Conservation (phyloP, 345 rosid species). For the Lepidium sativum region DNA sequence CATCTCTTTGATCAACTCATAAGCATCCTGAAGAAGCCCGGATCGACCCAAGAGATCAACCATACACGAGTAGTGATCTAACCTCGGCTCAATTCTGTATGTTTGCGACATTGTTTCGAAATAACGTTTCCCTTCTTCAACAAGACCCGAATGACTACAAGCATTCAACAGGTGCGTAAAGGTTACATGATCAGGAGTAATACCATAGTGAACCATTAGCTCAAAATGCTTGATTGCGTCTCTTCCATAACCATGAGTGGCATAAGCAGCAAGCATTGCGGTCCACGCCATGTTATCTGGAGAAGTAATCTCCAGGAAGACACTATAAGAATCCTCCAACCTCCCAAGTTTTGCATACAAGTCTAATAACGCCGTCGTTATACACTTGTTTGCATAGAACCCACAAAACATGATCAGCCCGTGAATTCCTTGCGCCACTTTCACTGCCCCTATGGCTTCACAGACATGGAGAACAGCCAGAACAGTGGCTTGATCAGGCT, state of each 20-base stretch:
- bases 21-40: conserved; percentile 48
- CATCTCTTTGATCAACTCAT: conserved; percentile 44
- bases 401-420: conserved; percentile 33
- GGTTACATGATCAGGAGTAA: conserved; percentile 62
- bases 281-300: conserved; percentile 71
- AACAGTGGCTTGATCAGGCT: conserved; percentile 50
- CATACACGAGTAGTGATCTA: conserved; percentile 71
- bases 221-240: conserved; percentile 50
- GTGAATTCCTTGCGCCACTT: conserved; percentile 45
- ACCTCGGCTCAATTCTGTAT: conserved; percentile 37
- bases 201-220: conserved; percentile 38
- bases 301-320: conserved; percentile 40
- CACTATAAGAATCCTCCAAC: conserved; percentile 31
- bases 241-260: conserved; percentile 56
- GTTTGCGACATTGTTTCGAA: conserved; percentile 38
- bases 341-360: conserved; percentile 55
- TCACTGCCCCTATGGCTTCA: conserved; percentile 40
- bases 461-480: conserved; percentile 44
- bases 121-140: conserved; percentile 49
- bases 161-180: conserved; percentile 70
- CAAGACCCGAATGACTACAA: conserved; percentile 67
- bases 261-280: conserved; percentile 66
- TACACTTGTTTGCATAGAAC: conserved; percentile 20
- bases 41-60: conserved; percentile 73
- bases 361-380: conserved; percentile 40